Evolutionary conservation across 2,329 filamentous ascomycete species (phyloP), one percentile per base, ranked within the genome.

Genomic region (Didymella segeticola): DNA sequence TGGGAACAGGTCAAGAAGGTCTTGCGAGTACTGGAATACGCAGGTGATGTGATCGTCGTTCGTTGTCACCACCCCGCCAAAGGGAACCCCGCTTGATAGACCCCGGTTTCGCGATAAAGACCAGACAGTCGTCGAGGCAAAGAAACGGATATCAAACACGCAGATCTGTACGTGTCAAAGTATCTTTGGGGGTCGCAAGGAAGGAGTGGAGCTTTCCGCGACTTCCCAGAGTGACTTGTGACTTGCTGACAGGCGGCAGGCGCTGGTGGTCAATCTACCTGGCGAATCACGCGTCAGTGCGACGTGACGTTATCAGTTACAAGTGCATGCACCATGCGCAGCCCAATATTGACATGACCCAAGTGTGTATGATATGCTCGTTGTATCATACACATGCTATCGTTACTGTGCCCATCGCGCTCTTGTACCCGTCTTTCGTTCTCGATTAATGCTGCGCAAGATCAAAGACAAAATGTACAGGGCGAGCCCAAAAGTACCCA

Each of bases 241-340:
- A 49, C 51, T 51, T 56, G 42, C 52, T 55, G 41, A 48, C 39
- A 10, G 38, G 38, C 41, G 38, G 31, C 39, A 47, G 42, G 36
- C 29, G 34, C 43, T 29, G 26, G 15, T 48, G 45, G 31, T 53
- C 27, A 22, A 20, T 19, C 27, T 17, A 41, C 27, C 53, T 47
- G 45, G 63, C 53, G 33, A 56, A 56, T 56, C 53, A 56, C 36
- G 42, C 46, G 47, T 41, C 53, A 38, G 17, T 39, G 19, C 43
- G 41, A 33, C 38, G 57, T 66, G 64, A 66, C 61, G 59, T 57
- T 62, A 63, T 66, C 62, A 53, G 41, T 49, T 36, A 46, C 33
- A 31, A 53, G 37, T 33, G 38, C 43, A 48, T 41, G 26, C 31
- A 41, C 45, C 51, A 41, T 47, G 31, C 15, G 37, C 25, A 49